These are phyloP conservation scores for Termitomyces titanicus DNA, from an alignment of 768 basidiomycete genomes.

Conservation along the genomic window DNA sequence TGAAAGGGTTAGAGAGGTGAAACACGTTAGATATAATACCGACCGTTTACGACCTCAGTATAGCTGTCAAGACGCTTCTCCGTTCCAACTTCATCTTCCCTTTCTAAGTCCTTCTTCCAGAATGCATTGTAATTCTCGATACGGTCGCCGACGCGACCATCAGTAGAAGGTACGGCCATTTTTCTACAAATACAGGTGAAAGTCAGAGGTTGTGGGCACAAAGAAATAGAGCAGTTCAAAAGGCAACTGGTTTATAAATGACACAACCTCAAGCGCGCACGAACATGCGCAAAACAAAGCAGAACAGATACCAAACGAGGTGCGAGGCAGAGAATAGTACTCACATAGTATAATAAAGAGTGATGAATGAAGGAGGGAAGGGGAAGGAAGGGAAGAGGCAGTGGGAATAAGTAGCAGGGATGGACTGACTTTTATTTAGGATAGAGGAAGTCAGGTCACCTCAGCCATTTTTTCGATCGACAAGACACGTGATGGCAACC, in stretches of 20 bases:
- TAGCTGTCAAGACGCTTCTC: constrained; percentile 78
- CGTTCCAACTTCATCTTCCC: constrained; percentile 64
- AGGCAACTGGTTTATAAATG: constrained; percentile 27
- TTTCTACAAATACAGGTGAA: background rate
- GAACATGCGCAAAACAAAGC: constrained; percentile 13
- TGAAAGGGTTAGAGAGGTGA: background rate
- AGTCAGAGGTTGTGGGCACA: constrained; percentile 4
- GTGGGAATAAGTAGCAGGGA: constrained; percentile 7
- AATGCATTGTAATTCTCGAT: constrained; percentile 86
- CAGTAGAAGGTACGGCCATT: constrained; percentile 27
- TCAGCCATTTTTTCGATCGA: background rate
- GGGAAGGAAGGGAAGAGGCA: background rate
- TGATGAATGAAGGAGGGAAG: constrained; percentile 1
- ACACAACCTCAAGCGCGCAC: constrained; percentile 22
- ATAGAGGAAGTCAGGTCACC: constrained; percentile 25
- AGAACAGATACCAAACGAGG: background rate
- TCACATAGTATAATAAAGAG: constrained; percentile 11
- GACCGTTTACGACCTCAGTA: constrained; percentile 92
- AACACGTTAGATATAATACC: constrained; percentile 15
- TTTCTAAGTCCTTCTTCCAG: constrained; percentile 81
- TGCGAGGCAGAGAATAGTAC: background rate
- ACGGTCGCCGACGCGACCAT: constrained; percentile 62
- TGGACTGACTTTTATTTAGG: constrained; percentile 27
- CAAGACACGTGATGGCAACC: constrained; percentile 10
- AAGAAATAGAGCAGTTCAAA: background rate